phyloP scores from a whole-genome alignment of 176 grass and related monocot genomes.

The Lolium rigidum region DNA sequence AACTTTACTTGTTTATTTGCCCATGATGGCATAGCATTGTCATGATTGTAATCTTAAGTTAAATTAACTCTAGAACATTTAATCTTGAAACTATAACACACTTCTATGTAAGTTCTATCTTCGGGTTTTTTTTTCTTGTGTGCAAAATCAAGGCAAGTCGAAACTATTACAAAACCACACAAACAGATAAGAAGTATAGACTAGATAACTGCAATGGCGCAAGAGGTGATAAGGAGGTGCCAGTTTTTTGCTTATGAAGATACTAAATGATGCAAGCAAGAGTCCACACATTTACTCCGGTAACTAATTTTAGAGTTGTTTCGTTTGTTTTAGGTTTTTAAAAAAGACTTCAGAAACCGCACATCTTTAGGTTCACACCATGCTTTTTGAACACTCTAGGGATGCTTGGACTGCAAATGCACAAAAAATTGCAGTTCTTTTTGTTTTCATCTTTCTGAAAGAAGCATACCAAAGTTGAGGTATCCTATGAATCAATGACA shows the following conservation, averaged over 20 bases:
- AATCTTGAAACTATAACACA: no score
- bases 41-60: not conserved
- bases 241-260: not conserved
- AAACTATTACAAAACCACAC: not conserved
- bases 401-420: not conserved
- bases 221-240: not conserved
- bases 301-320: not conserved
- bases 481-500: not conserved
- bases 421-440: not conserved
- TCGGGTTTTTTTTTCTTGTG: not conserved
- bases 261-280: not conserved
- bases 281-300: not conserved
- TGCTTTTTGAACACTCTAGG: not conserved
- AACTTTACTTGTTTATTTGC: not conserved
- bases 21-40: not conserved
- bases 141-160: not conserved
- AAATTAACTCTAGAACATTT: no score
- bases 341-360: not conserved
- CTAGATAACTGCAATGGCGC: not conserved
- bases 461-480: not conserved
- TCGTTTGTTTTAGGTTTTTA: not conserved
- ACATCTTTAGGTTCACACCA: not conserved
- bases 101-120: no score
- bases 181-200: not conserved
- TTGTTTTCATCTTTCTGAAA: not conserved